Percentiles rank a stretch among this genome's conserved stretches.
Conservation (phyloP, 1,284 basidiomycete species). For the Ustilago trichophora region DNA sequence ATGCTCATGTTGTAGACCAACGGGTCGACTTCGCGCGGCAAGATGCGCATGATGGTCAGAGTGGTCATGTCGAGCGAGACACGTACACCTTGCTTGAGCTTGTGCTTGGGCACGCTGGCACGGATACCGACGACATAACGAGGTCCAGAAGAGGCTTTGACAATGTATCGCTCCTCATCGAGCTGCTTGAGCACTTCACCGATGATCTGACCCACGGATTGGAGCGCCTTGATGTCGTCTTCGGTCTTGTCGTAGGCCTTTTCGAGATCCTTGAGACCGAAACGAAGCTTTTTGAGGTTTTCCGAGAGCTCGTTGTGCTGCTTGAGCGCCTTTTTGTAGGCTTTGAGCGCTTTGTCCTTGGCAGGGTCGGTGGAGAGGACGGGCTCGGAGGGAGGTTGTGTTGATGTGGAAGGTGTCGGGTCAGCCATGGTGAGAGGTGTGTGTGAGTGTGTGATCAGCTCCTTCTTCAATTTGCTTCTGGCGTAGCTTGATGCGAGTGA, state of each 20-base stretch:
- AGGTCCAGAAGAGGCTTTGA: conserved; percentile 97
- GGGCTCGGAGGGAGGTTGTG: conserved; percentile 38
- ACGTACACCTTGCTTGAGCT: conserved; percentile 91
- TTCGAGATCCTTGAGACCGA: conserved; percentile 77
- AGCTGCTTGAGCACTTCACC: conserved; percentile 99
- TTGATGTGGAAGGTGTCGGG: conserved; percentile 38
- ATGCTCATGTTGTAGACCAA: conserved; percentile 99
- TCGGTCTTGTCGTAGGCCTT: conserved; percentile 94
- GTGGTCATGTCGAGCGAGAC: conserved; percentile 99
- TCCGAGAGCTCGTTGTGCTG: conserved; percentile 70
- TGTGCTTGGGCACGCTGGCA: conserved; percentile 86
- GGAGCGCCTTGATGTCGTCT: conserved; percentile 98
- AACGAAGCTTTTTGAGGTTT: conserved; percentile 61
- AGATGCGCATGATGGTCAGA: conserved; percentile 92
- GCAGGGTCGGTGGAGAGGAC: conserved; percentile 44
- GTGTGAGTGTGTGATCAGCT: too few species aligned
- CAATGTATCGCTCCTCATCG: conserved; percentile 98
- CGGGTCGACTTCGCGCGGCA: conserved; percentile 97
- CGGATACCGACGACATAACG: conserved; percentile 99
- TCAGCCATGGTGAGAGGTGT: conserved; percentile 46
- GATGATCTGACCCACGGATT: conserved; percentile 98
- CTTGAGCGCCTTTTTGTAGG: conserved; percentile 61
- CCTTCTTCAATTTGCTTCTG: too few species aligned
- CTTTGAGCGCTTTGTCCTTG: conserved; percentile 62
- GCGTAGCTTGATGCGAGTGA: too few species aligned